These are phyloP conservation scores for Ceratocystis cacaofunesta DNA, from an alignment of 2,329 filamentous ascomycete species.

Conservation along the genomic window DNA sequence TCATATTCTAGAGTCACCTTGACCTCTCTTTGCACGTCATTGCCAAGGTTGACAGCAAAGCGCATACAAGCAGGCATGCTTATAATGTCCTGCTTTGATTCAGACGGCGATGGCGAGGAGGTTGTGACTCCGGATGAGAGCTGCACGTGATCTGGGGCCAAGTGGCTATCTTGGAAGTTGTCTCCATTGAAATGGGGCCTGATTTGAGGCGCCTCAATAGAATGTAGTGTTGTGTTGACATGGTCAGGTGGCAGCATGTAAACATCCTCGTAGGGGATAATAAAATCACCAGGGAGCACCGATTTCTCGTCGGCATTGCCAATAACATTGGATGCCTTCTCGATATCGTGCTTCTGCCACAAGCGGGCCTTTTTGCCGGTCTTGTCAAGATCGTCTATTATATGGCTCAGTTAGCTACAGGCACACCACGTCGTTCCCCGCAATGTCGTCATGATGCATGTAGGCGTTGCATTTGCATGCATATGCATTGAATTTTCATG, in stretches of 20 bases:
- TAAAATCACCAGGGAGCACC: slow-evolving; percentile 46
- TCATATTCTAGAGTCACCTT: slow-evolving; percentile 39
- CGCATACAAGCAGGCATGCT: slow-evolving; percentile 24
- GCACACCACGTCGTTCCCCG: background rate
- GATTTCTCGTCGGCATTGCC: slow-evolving; percentile 40
- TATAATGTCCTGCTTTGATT: background rate
- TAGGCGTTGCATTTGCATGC: background rate
- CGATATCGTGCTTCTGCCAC: slow-evolving; percentile 45
- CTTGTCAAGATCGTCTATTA: slow-evolving; percentile 33
- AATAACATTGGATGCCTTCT: slow-evolving; percentile 44
- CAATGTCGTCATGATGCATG: background rate
- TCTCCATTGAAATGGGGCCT: background rate
- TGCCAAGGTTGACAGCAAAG: slow-evolving; percentile 26
- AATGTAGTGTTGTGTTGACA: slow-evolving; percentile 35
- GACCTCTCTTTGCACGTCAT: slow-evolving; percentile 13
- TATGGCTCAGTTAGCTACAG: background rate
- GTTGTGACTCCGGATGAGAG: slow-evolving; percentile 15
- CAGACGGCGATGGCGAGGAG: slow-evolving; percentile 19
- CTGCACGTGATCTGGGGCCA: slow-evolving; percentile 6
- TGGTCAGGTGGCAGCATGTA: slow-evolving; percentile 35
- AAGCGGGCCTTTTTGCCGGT: slow-evolving; percentile 42
- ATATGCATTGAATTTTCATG: background rate
- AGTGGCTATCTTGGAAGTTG: background rate
- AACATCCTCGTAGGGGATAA: slow-evolving; percentile 42
- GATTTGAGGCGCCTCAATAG: slow-evolving; percentile 32